phyloP scores from a whole-genome alignment of 1,284 basidiomycete species.

The Pyrrhoderma lamaoense region DNA sequence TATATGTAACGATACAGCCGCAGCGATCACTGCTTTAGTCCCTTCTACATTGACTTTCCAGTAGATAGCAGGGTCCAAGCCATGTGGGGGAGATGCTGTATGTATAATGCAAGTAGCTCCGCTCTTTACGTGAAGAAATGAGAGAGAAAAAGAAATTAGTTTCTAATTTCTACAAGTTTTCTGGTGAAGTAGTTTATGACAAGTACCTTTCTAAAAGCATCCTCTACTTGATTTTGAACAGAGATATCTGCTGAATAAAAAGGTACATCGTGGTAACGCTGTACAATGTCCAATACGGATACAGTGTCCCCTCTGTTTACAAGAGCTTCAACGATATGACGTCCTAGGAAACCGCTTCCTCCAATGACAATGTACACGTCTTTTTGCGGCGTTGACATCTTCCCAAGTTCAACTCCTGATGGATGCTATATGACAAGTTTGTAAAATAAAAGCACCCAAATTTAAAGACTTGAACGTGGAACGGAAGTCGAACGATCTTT shows the following conservation, averaged over 20 bases:
- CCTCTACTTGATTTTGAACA: conserved; percentile 62
- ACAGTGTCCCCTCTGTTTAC: conserved; percentile 74
- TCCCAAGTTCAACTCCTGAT: neutral
- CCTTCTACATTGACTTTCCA: conserved; percentile 94
- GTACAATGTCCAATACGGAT: conserved; percentile 84
- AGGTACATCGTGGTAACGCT: conserved; percentile 77
- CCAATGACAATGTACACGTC: conserved; percentile 81
- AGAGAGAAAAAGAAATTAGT: conserved; percentile 2
- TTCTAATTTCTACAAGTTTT: conserved; percentile 5
- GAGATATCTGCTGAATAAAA: conserved; percentile 86
- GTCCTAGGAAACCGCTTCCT: conserved; percentile 87
- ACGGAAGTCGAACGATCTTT: neutral
- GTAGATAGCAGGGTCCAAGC: conserved; percentile 69
- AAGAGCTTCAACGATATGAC: conserved; percentile 83
- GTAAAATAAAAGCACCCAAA: too few species aligned
- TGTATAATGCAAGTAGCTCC: conserved; percentile 88
- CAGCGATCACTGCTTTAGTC: conserved; percentile 80
- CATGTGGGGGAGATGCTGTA: conserved; percentile 87
- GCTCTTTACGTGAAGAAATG: conserved; percentile 40
- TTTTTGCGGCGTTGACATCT: conserved; percentile 4
- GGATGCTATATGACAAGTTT: neutral
- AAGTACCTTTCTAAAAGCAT: conserved; percentile 65
- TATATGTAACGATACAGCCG: conserved; percentile 66
- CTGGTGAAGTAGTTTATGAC: neutral
- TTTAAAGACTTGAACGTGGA: too few species aligned